Evolutionary conservation across 23 red algal genomes (phyloP).

Genomic region (Gracilaria vermiculophylla): DNA sequence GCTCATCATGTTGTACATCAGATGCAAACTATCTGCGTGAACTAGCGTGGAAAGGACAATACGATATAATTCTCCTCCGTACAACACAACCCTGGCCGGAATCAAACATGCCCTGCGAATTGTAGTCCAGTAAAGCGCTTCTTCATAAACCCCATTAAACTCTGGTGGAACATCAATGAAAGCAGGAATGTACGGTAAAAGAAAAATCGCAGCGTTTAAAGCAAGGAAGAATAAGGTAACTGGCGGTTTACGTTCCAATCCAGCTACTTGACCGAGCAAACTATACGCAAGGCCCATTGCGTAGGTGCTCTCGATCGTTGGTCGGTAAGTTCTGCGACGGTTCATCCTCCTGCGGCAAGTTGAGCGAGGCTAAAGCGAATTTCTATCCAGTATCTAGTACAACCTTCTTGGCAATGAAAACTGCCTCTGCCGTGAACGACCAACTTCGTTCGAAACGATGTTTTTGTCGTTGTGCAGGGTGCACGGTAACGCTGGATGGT

Average conservation of each 20-base stretch:
- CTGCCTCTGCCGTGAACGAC: no score
- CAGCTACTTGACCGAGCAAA: neutral
- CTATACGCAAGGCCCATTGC: conserved; percentile 7
- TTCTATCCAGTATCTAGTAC: no score
- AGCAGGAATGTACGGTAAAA: conserved; percentile 26
- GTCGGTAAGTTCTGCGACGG: neutral
- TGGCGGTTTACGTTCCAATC: conserved; percentile 25
- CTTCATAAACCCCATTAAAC: neutral
- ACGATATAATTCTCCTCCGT: neutral
- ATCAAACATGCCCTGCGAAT: conserved; percentile 27
- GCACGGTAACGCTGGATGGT: no score
- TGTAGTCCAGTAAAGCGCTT: neutral
- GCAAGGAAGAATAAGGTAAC: conserved; percentile 33
- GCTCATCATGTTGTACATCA: conserved; percentile 33
- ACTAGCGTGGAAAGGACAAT: conserved; percentile 32
- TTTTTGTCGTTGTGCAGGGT: no score
- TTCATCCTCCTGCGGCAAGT: no score
- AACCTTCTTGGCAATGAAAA: no score
- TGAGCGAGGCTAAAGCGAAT: no score
- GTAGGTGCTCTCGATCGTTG: neutral
- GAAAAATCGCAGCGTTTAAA: conserved; percentile 20
- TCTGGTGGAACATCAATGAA: neutral
- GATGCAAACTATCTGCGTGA: conserved; percentile 28
- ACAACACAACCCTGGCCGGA: neutral
- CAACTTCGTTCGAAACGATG: no score